Conservation (phyloP, 2,329 filamentous ascomycete species). For the Monilinia aucupariae region DNA sequence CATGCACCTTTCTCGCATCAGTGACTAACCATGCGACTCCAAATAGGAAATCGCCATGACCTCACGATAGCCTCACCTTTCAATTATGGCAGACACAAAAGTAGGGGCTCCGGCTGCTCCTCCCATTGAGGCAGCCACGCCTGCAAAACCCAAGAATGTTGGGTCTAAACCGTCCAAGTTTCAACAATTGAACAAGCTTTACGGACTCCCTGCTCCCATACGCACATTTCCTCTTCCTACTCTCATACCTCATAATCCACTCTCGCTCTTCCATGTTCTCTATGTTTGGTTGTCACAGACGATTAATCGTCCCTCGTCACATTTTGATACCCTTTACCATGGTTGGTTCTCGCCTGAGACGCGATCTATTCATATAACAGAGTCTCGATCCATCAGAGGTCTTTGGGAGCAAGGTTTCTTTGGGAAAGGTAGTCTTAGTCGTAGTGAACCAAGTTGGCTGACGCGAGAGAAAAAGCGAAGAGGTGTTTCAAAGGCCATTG, state of each 20-base stretch:
- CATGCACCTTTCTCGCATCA: background rate
- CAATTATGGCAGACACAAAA: slow-evolving; percentile 28
- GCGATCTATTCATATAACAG: slow-evolving; percentile 76
- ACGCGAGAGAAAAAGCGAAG: slow-evolving; percentile 71
- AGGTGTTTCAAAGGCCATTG: slow-evolving; percentile 58
- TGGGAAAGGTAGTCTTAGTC: slow-evolving; percentile 86
- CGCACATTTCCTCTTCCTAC: slow-evolving; percentile 77
- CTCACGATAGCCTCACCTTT: slow-evolving; percentile 23
- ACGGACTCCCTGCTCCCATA: slow-evolving; percentile 74
- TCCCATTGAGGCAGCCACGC: slow-evolving; percentile 2
- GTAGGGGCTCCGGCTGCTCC: slow-evolving; percentile 15
- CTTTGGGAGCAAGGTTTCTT: slow-evolving; percentile 98
- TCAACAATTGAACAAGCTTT: slow-evolving; percentile 62
- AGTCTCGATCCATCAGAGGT: slow-evolving; percentile 67
- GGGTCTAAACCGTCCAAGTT: slow-evolving; percentile 32
- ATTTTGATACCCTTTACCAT: slow-evolving; percentile 59
- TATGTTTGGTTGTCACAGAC: slow-evolving; percentile 72
- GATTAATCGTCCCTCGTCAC: slow-evolving; percentile 57
- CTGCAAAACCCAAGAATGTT: slow-evolving; percentile 19
- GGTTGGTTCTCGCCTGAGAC: slow-evolving; percentile 79
- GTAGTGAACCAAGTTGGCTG: slow-evolving; percentile 92
- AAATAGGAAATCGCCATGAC: slow-evolving; percentile 27
- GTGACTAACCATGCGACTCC: slow-evolving; percentile 20
- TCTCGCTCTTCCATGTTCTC: slow-evolving; percentile 77
- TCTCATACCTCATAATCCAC: slow-evolving; percentile 86